Conservation (phyloP, 768 basidiomycete species). For the Pulveroboletus sp. region DNA sequence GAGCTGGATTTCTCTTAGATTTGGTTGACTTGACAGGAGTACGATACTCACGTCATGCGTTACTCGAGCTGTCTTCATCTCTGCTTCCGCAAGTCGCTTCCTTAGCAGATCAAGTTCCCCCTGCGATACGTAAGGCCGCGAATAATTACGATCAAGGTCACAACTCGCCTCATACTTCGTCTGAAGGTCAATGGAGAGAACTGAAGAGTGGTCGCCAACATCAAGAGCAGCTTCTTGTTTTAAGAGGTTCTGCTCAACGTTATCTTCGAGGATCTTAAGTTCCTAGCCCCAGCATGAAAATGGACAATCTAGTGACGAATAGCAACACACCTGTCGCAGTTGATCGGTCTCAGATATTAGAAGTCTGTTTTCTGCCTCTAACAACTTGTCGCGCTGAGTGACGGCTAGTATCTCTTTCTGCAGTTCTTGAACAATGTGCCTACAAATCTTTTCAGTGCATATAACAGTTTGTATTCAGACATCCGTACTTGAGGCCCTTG, state of each 20-base stretch:
- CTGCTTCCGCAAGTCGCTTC: slow-evolving; percentile 62
- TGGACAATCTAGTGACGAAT: background rate
- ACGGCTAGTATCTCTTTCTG: slow-evolving; percentile 71
- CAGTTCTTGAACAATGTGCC: slow-evolving; percentile 84
- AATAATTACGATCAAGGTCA: background rate
- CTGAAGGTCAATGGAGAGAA: slow-evolving; percentile 33
- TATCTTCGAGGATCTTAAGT: slow-evolving; percentile 71
- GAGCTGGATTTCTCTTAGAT: slow-evolving; percentile 43
- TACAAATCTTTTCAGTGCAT: slow-evolving; percentile 24
- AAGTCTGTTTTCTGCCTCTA: slow-evolving; percentile 73
- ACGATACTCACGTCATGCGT: slow-evolving; percentile 57
- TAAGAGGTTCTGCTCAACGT: slow-evolving; percentile 56
- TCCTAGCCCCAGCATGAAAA: slow-evolving; percentile 42
- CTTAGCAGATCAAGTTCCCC: slow-evolving; percentile 64
- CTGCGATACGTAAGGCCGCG: slow-evolving; percentile 30
- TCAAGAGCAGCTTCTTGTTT: slow-evolving; percentile 43
- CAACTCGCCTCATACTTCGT: slow-evolving; percentile 49
- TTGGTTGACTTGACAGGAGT: background rate
- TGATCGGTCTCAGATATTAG: slow-evolving; percentile 54
- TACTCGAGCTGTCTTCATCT: slow-evolving; percentile 69
- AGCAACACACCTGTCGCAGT: slow-evolving; percentile 56
- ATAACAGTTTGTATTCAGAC: background rate
- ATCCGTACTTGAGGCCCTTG: slow-evolving; percentile 68
- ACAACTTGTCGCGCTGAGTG: slow-evolving; percentile 59
- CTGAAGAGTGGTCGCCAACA: slow-evolving; percentile 15